Conservation (phyloP, 73 alveolate genomes). For the Paramecium tetraurelia region DNA sequence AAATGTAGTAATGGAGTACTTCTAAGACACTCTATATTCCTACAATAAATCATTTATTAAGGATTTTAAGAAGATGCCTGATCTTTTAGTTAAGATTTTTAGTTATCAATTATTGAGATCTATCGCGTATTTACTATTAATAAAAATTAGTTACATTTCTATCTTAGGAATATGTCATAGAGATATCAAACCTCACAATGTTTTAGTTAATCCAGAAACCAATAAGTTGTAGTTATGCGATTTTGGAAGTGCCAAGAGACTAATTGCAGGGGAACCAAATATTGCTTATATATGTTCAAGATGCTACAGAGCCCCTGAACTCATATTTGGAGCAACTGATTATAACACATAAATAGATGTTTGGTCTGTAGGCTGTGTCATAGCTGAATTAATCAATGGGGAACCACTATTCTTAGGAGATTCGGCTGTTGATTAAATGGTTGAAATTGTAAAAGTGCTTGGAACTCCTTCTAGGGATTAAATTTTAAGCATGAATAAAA, state of each 20-base stretch:
- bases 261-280: conserved; percentile 71
- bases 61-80: conserved; percentile 68
- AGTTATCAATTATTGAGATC: conserved; percentile 78
- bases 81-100: conserved; percentile 69
- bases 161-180: conserved; percentile 78
- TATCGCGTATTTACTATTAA: conserved; percentile 54
- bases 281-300: conserved; percentile 78
- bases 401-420: conserved; percentile 86
- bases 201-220: conserved; percentile 75
- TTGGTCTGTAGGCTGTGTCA: conserved; percentile 79
- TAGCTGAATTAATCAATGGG: conserved; percentile 79
- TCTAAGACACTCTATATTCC: conserved; percentile 76
- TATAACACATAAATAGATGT: conserved; percentile 75
- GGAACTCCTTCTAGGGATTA: conserved; percentile 85
- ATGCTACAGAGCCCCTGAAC: conserved; percentile 86
- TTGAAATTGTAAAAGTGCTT: conserved; percentile 82
- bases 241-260: conserved; percentile 82
- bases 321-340: conserved; percentile 78
- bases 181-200: conserved; percentile 82
- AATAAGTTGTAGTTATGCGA: conserved; percentile 79
- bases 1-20: conserved; percentile 80
- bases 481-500: conserved; percentile 77
- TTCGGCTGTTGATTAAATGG: conserved; percentile 77
- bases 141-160: conserved; percentile 63
- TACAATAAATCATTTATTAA: conserved; percentile 60